These are phyloP conservation scores for Chloris gayana DNA, from an alignment of 176 grass and related monocot genomes.

Conservation along the genomic window DNA sequence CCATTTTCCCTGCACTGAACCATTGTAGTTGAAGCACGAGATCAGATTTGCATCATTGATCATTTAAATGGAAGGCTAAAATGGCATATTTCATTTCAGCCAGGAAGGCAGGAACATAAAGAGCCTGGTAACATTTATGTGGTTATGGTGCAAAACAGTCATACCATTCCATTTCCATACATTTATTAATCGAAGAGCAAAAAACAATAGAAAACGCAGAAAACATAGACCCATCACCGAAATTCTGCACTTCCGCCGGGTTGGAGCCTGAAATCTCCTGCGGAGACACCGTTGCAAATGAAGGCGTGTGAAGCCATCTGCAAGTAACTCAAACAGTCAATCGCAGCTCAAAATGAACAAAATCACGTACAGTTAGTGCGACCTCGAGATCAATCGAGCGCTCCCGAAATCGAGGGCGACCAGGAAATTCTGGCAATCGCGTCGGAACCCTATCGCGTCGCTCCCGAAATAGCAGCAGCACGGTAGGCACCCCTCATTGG, in stretches of 20 bases:
- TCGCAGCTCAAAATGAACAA: neutral
- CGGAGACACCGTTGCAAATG: conserved; percentile 73
- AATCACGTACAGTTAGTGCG: neutral
- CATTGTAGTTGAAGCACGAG: neutral
- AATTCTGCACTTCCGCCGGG: conserved; percentile 81
- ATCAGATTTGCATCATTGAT: neutral
- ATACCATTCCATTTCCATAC: neutral
- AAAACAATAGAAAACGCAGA: neutral
- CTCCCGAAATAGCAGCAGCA: neutral
- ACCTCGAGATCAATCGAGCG: neutral
- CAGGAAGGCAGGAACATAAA: neutral
- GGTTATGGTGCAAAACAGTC: neutral
- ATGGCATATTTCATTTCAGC: neutral
- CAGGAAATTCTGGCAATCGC: neutral
- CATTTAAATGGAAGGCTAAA: neutral
- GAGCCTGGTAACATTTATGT: neutral
- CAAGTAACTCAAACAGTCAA: conserved; percentile 31
- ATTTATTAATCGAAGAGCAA: neutral
- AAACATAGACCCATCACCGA: conserved; percentile 50
- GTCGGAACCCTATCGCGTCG: conserved; percentile 28
- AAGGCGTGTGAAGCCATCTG: conserved; percentile 79
- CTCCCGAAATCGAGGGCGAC: neutral
- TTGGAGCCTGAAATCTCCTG: conserved; percentile 75
- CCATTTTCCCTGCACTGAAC: conserved; percentile 91
- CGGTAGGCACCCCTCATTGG: neutral